These are phyloP conservation scores for Aspergillus cejpii DNA, from an alignment of 2,329 filamentous ascomycete species.

Conservation along the genomic window DNA sequence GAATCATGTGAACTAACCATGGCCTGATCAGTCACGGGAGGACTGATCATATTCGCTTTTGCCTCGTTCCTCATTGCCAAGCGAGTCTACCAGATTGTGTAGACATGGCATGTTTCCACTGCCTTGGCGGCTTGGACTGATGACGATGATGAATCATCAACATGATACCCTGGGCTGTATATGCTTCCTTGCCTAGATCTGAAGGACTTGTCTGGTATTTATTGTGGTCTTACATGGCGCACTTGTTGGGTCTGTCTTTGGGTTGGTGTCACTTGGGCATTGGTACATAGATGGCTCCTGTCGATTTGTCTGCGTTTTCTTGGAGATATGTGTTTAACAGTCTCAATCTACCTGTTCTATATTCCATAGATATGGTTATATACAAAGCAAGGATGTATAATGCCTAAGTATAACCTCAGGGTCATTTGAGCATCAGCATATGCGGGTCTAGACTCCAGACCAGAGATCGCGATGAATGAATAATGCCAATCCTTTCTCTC, in stretches of 20 bases:
- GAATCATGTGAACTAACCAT: constrained; percentile 4
- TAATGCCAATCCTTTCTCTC: not conserved
- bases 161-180: constrained; percentile 9
- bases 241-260: not conserved
- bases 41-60: constrained; percentile 70
- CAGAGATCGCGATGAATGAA: not conserved
- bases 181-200: no score
- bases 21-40: constrained; percentile 53
- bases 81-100: constrained; percentile 74
- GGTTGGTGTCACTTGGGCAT: not conserved
- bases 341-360: not conserved
- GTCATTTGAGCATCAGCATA: not conserved
- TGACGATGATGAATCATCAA: not conserved
- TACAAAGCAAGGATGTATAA: no score
- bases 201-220: not conserved
- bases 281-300: not conserved
- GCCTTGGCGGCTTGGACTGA: not conserved
- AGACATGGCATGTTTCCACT: constrained; percentile 4
- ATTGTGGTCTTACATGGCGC: not conserved
- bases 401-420: not conserved
- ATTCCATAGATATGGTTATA: no score
- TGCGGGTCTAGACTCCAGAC: no score
- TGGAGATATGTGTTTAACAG: not conserved
- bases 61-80: constrained; percentile 76
- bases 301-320: not conserved